Conservation (phyloP, 1,284 basidiomycete species). For the Ceratobasidium sp. region DNA sequence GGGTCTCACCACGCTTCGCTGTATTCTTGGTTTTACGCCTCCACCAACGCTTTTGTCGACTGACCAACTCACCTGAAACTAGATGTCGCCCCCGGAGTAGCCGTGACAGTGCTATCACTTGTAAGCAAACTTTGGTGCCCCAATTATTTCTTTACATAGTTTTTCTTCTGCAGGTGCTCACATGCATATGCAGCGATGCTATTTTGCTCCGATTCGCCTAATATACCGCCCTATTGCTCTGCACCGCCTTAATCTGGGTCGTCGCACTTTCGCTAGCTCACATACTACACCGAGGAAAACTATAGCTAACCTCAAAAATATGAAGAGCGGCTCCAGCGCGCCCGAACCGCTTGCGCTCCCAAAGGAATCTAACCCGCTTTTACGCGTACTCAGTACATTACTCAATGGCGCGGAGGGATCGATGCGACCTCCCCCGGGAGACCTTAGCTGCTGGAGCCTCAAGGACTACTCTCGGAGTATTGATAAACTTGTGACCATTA, state of each 20-base stretch:
- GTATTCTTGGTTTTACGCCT: no score
- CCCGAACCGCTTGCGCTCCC: neutral
- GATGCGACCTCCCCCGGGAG: neutral
- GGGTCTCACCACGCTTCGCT: no score
- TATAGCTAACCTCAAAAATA: neutral
- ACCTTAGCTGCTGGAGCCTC: neutral
- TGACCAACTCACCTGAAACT: neutral
- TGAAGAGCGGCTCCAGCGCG: neutral
- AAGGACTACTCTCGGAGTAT: neutral
- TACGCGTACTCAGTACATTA: neutral
- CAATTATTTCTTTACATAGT: neutral
- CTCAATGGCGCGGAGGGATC: neutral
- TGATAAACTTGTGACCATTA: slow-evolving; percentile 7
- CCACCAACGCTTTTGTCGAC: neutral
- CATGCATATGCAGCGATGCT: slow-evolving; percentile 29
- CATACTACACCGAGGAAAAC: neutral
- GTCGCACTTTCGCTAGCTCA: neutral
- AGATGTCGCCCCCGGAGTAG: neutral
- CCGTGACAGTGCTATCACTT: neutral
- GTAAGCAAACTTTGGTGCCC: neutral
- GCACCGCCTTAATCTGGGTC: no score
- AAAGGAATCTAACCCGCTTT: neutral
- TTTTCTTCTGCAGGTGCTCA: neutral
- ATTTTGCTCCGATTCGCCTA: neutral
- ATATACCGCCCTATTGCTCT: neutral